phyloP scores from a whole-genome alignment of 495 filamentous ascomycete species.

The Xylaria venustula region DNA sequence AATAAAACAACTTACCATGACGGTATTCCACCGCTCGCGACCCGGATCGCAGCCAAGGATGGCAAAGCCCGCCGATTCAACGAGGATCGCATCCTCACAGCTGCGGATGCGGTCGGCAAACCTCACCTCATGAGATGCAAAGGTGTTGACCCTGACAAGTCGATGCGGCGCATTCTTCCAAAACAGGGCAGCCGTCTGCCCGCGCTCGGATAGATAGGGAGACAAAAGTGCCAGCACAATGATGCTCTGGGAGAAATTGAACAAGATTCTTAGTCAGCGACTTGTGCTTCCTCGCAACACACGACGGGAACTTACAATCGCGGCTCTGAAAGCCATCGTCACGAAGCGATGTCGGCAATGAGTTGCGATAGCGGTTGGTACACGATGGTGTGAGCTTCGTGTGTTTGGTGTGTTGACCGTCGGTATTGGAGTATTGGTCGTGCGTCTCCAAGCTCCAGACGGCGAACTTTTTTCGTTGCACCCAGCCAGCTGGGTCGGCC shows the following conservation, averaged over 20 bases:
- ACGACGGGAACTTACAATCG: conserved; percentile 18
- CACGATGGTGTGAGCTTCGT: too few relatives aligned
- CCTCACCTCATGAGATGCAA: conserved; percentile 30
- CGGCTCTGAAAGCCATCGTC: conserved; percentile 17
- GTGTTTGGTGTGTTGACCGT: not conserved
- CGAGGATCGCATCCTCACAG: conserved; percentile 47
- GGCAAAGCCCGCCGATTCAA: conserved; percentile 34
- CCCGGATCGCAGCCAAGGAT: conserved; percentile 44
- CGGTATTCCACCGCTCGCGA: conserved; percentile 48
- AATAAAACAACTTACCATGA: conserved; percentile 40
- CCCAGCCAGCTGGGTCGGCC: not conserved
- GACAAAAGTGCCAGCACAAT: conserved; percentile 18
- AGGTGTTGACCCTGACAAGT: conserved; percentile 26
- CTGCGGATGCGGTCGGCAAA: conserved; percentile 40
- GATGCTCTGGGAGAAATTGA: conserved; percentile 13
- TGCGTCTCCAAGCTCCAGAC: not conserved
- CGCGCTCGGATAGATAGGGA: conserved; percentile 15
- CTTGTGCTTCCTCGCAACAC: not conserved
- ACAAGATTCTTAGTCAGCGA: not conserved
- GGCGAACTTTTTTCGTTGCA: not conserved
- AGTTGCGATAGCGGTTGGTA: too few relatives aligned
- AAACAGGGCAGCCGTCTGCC: conserved; percentile 12
- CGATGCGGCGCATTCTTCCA: conserved; percentile 27
- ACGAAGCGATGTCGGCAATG: too few relatives aligned
- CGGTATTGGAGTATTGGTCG: not conserved